Conservation (phyloP, 768 basidiomycete genomes). For the Pulveroboletus sp. region DNA sequence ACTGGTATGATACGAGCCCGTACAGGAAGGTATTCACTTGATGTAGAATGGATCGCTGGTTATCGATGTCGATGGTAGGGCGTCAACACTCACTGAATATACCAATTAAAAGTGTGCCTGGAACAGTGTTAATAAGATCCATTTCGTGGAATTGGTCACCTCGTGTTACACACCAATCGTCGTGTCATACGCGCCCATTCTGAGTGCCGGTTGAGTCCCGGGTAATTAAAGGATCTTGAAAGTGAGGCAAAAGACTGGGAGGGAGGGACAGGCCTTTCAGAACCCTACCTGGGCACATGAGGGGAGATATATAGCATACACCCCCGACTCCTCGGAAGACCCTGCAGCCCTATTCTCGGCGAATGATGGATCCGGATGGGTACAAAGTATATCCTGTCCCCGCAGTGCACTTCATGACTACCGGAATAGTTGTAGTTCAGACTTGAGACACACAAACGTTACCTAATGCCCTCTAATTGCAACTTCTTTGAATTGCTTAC, state of each 20-base stretch:
- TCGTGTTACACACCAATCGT: neutral
- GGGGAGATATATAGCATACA: too few species aligned
- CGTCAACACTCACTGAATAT: constrained; percentile 11
- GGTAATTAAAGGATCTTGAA: neutral
- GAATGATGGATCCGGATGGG: too few species aligned
- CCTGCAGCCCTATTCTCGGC: too few species aligned
- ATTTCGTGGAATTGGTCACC: neutral
- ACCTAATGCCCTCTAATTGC: too few species aligned
- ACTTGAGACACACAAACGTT: too few species aligned
- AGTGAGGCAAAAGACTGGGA: neutral
- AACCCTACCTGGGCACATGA: too few species aligned
- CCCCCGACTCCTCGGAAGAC: too few species aligned
- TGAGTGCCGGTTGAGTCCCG: neutral
- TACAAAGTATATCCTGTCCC: too few species aligned
- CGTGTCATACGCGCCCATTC: neutral
- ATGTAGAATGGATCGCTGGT: neutral
- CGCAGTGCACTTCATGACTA: too few species aligned
- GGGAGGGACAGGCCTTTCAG: too few species aligned
- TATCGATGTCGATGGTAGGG: neutral
- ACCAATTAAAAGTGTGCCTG: constrained; percentile 12
- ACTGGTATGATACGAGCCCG: constrained; percentile 42
- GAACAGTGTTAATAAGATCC: neutral
- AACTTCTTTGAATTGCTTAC: too few species aligned
- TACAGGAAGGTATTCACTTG: constrained; percentile 31
- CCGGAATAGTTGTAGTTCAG: too few species aligned